Evolutionary conservation across 2,329 filamentous ascomycete species (phyloP), one percentile per base, ranked within the genome.

Genomic region (Penicillium polonicum): DNA sequence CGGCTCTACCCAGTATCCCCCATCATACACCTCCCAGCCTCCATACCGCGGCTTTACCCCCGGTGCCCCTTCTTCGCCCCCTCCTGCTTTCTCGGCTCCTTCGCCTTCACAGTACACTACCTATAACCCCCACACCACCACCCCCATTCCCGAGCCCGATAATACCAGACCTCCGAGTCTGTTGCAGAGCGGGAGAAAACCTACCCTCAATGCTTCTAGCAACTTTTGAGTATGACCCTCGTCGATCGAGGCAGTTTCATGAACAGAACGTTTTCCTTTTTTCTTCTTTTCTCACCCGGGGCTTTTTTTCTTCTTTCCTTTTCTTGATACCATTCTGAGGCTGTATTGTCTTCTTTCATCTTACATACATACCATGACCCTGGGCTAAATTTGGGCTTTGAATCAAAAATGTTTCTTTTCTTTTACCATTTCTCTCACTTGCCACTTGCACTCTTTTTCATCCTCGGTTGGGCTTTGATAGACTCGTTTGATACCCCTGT

Each of bases 101-200:
- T 52, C 60, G 6, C 53, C 56, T 10, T 61, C 58, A 4, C 55
- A 60, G 31, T 63, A 63, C 21, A 43, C 55, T 12, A 43, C 52
- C 19, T 59, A 64, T 27, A 13, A 61, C 55, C 38, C 61, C 58
- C 38, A 60, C 46, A n/a, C 52, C 29, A 35, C 27, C 38, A 43
- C 59, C 52, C 38, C 57, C 17, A 57, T 67, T 45, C 35, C 50
- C 38, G 61, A 68, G 44, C 58, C 63, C 31, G 66, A 69, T 29
- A 57, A 65, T 58, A 68, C 70, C 58, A 68, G 74, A 60, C 73
- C 75, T 36, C 75, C 76, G 10, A 77, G 72, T 70, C 63, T 77
- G 35, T 60, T 77, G 54, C 72, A 76, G 59, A 74, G 71, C 55
- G 76, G 75, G 17, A 70, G 73, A 52, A 72, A 72, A 55, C 72